A percentile compares a stretch with the other conserved stretches of the same genome.
phyloP scores from a whole-genome alignment of 192 early-diverging fungal genomes.

The Entrophospora sp. region DNA sequence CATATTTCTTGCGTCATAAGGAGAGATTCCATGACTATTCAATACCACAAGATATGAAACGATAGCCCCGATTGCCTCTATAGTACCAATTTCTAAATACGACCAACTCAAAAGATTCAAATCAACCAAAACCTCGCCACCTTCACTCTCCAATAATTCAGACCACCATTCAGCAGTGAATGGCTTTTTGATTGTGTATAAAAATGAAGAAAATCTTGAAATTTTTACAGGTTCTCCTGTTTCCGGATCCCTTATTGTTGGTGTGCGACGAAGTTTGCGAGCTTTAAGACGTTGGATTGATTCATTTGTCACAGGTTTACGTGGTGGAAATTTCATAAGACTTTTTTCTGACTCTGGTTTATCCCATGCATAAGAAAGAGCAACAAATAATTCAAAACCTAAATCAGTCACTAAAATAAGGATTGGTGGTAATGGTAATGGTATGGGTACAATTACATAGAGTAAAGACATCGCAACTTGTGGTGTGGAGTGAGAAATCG shows the following conservation, averaged over 20 bases:
- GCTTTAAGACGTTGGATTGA: slow-evolving; percentile 66
- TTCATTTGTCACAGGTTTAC: slow-evolving; percentile 75
- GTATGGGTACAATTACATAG: slow-evolving; percentile 80
- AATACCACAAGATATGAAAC: slow-evolving; percentile 74
- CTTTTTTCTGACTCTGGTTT: slow-evolving; percentile 62
- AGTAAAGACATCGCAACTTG: slow-evolving; percentile 82
- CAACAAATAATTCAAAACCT: slow-evolving; percentile 85
- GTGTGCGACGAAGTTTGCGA: slow-evolving; percentile 37
- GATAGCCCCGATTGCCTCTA: slow-evolving; percentile 66
- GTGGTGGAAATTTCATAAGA: slow-evolving; percentile 85
- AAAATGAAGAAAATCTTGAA: slow-evolving; percentile 22
- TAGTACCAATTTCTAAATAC: slow-evolving; percentile 78
- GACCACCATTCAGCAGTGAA: slow-evolving; percentile 54
- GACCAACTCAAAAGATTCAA: slow-evolving; percentile 68
- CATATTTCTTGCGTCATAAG: slow-evolving; percentile 46
- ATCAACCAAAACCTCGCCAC: slow-evolving; percentile 87
- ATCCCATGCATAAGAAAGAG: slow-evolving; percentile 90
- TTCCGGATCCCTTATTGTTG: slow-evolving; percentile 38
- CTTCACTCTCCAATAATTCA: slow-evolving; percentile 54
- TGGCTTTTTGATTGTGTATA: slow-evolving; percentile 28
- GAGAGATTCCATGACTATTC: slow-evolving; percentile 52
- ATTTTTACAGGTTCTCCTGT: slow-evolving; percentile 39
- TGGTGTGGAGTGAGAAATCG: slow-evolving; percentile 84
- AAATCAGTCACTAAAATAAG: slow-evolving; percentile 88
- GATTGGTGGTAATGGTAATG: slow-evolving; percentile 70